phyloP scores from a whole-genome alignment of 2,329 filamentous ascomycete genomes.

The Fusarium sp. region DNA sequence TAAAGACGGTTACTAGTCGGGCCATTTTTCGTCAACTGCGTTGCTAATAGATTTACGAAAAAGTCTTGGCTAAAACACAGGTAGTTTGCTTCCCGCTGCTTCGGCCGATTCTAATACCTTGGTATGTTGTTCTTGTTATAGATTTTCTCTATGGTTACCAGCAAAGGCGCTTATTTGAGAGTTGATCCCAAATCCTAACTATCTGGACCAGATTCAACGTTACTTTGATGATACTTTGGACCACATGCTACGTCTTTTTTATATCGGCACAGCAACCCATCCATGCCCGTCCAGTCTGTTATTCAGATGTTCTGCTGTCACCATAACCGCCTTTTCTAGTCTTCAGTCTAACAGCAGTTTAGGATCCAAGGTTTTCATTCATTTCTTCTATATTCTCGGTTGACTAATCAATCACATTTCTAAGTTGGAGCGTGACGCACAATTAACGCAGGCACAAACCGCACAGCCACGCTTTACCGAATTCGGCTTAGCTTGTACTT shows the following conservation, averaged over 20 bases:
- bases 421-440: not conserved
- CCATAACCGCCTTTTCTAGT: not conserved
- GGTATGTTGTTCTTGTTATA: not conserved
- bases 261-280: not conserved
- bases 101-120: not conserved
- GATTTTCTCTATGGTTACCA: not conserved
- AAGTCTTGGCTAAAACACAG: slow-evolving; percentile 29
- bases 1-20: slow-evolving; percentile 8
- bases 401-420: not conserved
- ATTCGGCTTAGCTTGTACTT: slow-evolving; percentile 1
- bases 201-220: no score
- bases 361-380: not conserved
- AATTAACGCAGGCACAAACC: slow-evolving; percentile 14
- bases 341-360: not conserved
- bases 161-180: not conserved
- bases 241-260: no score
- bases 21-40: slow-evolving; percentile 26
- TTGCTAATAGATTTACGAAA: slow-evolving; percentile 14
- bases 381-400: not conserved
- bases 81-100: slow-evolving; percentile 32
- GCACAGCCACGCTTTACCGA: slow-evolving; percentile 6
- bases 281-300: no score
- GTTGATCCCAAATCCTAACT: not conserved
- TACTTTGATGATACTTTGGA: no score
- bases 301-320: not conserved